Evolutionary conservation across 2,329 filamentous ascomycete genomes (phyloP).

Genomic region (Thermoascus crustaceus): DNA sequence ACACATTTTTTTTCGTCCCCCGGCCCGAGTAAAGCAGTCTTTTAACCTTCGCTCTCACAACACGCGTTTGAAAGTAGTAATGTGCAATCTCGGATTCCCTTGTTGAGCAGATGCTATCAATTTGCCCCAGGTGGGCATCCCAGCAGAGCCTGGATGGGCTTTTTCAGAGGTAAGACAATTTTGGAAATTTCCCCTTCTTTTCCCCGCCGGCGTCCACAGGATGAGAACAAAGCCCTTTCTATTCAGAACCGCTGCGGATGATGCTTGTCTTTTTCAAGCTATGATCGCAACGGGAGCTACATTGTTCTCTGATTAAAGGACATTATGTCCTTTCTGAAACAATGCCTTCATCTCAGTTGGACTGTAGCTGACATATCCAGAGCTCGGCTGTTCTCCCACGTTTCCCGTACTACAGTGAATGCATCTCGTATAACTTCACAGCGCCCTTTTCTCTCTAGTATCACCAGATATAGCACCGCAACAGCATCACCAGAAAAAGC

Average conservation of each 20-base stretch:
- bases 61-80: neutral
- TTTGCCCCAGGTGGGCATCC: conserved; percentile 28
- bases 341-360: neutral
- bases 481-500: conserved; percentile 24
- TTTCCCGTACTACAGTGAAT: neutral
- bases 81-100: neutral
- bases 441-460: conserved; percentile 6
- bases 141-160: conserved; percentile 22
- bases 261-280: conserved; percentile 41
- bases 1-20: conserved; percentile 8
- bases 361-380: neutral
- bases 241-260: conserved; percentile 63
- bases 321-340: conserved; percentile 1
- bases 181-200: conserved; percentile 4
- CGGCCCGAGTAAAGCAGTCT: neutral
- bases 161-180: conserved; percentile 26
- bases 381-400: neutral
- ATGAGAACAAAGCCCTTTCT: conserved; percentile 36
- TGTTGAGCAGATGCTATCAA: conserved; percentile 32
- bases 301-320: conserved; percentile 9
- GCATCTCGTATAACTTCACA: conserved; percentile 6
- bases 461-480: conserved; percentile 19
- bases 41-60: neutral
- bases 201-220: conserved; percentile 18
- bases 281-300: conserved; percentile 31